A percentile compares a stretch with the other conserved stretches of the same genome.
phyloP scores from a whole-genome alignment of 352 stramenopile species.

The Phytopythium helicoides region DNA sequence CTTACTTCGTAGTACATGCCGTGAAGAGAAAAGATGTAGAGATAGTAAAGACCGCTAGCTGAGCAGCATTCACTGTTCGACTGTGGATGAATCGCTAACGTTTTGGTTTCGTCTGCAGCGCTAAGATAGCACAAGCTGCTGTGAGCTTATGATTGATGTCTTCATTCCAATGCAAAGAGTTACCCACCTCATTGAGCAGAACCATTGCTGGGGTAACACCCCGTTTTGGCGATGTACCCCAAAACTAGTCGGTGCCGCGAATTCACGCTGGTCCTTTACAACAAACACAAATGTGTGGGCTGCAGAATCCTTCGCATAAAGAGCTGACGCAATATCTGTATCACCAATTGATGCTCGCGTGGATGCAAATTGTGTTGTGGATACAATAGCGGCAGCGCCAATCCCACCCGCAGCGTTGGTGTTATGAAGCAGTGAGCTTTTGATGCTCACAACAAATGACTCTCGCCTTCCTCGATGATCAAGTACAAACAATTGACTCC shows the following conservation, averaged over 20 bases:
- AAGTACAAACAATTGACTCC: constrained; percentile 32
- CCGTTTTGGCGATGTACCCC: constrained; percentile 9
- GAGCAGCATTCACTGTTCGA: neutral
- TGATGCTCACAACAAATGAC: constrained; percentile 35
- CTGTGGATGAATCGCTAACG: constrained; percentile 23
- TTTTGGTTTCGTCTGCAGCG: constrained; percentile 38
- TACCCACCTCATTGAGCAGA: constrained; percentile 25
- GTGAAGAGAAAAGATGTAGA: constrained; percentile 37
- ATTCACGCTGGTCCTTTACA: constrained; percentile 15
- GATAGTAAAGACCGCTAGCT: constrained; percentile 16
- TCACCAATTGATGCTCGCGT: constrained; percentile 10
- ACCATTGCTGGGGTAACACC: constrained; percentile 45
- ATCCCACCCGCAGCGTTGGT: constrained; percentile 26
- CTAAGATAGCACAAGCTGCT: neutral
- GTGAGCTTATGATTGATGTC: neutral
- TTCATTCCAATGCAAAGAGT: neutral
- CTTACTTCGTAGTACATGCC: constrained; percentile 32
- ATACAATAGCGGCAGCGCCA: constrained; percentile 30
- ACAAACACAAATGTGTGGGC: constrained; percentile 52
- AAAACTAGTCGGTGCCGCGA: neutral
- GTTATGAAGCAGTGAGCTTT: constrained; percentile 40
- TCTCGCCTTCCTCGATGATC: constrained; percentile 16
- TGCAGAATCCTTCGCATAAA: neutral
- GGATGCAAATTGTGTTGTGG: constrained; percentile 10
- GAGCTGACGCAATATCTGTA: constrained; percentile 1